phyloP scores from a whole-genome alignment of 345 rosid species.

The Citrus reticulata region DNA sequence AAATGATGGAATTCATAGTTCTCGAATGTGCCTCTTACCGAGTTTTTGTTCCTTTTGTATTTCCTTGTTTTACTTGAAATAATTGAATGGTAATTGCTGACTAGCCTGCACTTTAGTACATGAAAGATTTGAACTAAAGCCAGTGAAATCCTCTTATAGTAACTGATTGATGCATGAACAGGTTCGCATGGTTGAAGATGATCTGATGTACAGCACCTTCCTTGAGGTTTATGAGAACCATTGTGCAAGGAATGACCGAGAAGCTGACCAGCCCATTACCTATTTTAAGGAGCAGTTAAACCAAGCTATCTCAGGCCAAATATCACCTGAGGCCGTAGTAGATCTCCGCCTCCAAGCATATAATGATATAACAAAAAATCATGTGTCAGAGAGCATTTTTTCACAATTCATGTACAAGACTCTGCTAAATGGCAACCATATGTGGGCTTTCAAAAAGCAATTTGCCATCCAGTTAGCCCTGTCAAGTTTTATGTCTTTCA shows the following conservation, averaged over 20 bases:
- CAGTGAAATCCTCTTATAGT: neutral
- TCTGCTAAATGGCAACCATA: conserved; percentile 76
- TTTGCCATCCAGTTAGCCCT: conserved; percentile 95
- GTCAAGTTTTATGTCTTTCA: conserved; percentile 97
- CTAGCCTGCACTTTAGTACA: neutral
- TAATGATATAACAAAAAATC: conserved; percentile 65
- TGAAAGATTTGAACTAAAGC: neutral
- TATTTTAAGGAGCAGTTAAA: conserved; percentile 92
- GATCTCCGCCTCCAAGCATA: conserved; percentile 98
- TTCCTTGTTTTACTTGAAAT: neutral
- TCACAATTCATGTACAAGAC: conserved; percentile 98
- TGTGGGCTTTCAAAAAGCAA: conserved; percentile 99
- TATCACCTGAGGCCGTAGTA: conserved; percentile 77
- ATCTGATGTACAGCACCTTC: conserved; percentile 92
- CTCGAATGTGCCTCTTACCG: neutral
- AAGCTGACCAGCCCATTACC: conserved; percentile 87
- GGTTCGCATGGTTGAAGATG: conserved; percentile 99
- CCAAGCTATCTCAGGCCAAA: conserved; percentile 89
- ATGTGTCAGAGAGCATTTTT: conserved; percentile 75
- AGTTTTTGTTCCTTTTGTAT: no score
- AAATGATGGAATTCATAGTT: neutral
- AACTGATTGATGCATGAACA: conserved; percentile 20
- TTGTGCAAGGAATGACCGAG: conserved; percentile 88
- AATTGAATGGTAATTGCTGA: neutral
- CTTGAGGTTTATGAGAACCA: conserved; percentile 98